These are phyloP conservation scores for Gaultheria prostrata DNA, from an alignment of 148 eudicot species.

Conservation along the genomic window DNA sequence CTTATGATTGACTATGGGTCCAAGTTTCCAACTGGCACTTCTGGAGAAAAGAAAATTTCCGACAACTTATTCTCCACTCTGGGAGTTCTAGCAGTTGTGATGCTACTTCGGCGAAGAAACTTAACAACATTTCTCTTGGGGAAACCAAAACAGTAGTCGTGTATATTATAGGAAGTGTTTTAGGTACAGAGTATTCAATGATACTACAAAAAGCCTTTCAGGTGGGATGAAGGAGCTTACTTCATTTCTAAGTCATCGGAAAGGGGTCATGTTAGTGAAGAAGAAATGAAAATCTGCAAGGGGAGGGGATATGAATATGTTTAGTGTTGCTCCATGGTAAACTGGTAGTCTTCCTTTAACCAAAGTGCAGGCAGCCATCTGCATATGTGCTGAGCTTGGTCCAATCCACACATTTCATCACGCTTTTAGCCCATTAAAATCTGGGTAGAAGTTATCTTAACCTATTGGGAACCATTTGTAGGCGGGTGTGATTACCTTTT, in stretches of 20 bases:
- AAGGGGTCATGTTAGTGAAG: neutral
- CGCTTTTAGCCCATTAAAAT: neutral
- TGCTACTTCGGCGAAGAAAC: neutral
- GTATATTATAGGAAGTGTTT: neutral
- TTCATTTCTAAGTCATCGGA: neutral
- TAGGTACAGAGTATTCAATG: neutral
- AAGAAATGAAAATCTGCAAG: neutral
- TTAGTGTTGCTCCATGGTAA: neutral
- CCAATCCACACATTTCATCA: too few species aligned
- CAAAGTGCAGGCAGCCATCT: neutral
- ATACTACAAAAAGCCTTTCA: neutral
- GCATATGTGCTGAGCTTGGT: neutral
- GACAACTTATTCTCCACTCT: neutral
- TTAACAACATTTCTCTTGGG: neutral
- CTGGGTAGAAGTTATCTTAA: neutral
- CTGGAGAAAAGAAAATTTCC: neutral
- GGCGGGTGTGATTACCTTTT: too few species aligned
- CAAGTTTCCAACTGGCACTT: neutral
- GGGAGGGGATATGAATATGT: neutral
- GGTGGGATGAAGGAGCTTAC: neutral
- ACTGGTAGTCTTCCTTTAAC: too few species aligned
- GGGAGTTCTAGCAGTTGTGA: neutral
- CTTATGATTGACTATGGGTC: constrained; percentile 1
- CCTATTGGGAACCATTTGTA: neutral
- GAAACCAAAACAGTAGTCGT: neutral